A percentile compares a stretch with the other conserved stretches of the same genome.
Conservation (phyloP, 2,329 filamentous ascomycete species). For the Stemphylium lycopersici region DNA sequence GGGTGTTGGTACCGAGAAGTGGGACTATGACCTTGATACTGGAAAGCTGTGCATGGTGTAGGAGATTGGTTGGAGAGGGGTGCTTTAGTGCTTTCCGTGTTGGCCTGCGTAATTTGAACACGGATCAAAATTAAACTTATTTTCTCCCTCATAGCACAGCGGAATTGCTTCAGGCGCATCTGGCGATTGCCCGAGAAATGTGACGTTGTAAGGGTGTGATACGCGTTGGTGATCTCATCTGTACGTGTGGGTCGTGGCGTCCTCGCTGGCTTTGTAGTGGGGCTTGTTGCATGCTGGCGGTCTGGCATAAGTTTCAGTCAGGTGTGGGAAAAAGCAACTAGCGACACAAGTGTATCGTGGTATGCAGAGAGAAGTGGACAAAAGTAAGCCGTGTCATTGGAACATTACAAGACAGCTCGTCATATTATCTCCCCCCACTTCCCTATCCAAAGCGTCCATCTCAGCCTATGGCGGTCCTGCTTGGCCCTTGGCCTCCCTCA, state of each 20-base stretch:
- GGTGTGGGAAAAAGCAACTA: neutral
- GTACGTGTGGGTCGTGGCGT: conserved; percentile 12
- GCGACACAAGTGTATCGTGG: neutral
- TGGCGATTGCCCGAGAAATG: too few species aligned
- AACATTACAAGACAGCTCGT: conserved; percentile 4
- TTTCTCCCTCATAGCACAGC: too few species aligned
- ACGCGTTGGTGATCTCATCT: neutral
- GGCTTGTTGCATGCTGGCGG: neutral
- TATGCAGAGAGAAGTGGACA: neutral
- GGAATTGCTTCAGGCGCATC: too few species aligned
- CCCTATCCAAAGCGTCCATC: neutral
- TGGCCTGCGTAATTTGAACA: too few species aligned
- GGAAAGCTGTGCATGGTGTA: too few species aligned
- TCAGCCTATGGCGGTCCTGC: neutral
- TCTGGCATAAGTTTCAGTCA: neutral
- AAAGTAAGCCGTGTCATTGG: neutral
- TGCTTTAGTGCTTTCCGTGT: too few species aligned
- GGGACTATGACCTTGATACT: conserved; percentile 2
- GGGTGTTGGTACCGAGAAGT: conserved; percentile 28
- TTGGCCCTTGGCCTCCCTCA: neutral
- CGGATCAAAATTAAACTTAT: too few species aligned
- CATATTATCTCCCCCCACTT: neutral
- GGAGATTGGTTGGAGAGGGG: too few species aligned
- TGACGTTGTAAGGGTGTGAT: too few species aligned
- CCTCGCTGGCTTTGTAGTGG: neutral